Percentiles rank a stretch among this genome's conserved stretches.
phyloP scores from a whole-genome alignment of 2,329 filamentous ascomycete species.

The Trichoderma brevicompactum region DNA sequence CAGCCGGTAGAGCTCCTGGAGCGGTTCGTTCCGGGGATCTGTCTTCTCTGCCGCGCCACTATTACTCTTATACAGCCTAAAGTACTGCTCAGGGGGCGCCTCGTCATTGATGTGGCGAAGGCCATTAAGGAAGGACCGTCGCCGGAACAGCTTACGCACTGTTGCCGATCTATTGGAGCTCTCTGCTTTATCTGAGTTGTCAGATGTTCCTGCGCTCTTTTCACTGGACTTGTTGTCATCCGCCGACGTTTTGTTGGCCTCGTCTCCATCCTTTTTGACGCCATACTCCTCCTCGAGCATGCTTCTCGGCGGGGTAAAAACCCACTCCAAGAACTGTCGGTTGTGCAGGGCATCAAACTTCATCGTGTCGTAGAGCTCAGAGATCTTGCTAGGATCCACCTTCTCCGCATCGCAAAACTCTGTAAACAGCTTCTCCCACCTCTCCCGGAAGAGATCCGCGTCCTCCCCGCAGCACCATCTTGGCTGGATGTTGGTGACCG shows the following conservation, averaged over 20 bases:
- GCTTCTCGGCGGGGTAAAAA: conserved; percentile 83
- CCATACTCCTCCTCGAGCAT: conserved; percentile 75
- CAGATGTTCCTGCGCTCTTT: conserved; percentile 38
- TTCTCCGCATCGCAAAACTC: conserved; percentile 98
- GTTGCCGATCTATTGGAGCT: conserved; percentile 43
- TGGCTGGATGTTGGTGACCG: conserved; percentile 74
- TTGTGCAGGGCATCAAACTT: conserved; percentile 99
- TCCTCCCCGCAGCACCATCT: conserved; percentile 98
- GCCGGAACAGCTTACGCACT: conserved; percentile 58
- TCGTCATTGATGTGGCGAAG: conserved; percentile 57
- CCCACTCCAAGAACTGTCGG: conserved; percentile 93
- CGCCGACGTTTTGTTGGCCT: conserved; percentile 39
- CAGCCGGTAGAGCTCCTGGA: conserved; percentile 90
- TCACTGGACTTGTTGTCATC: conserved; percentile 43
- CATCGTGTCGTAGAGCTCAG: conserved; percentile 98
- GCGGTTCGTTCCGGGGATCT: conserved; percentile 82
- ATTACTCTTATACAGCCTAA: conserved; percentile 83
- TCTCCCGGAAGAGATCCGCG: conserved; percentile 88
- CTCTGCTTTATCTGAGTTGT: conserved; percentile 49
- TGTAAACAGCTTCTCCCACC: conserved; percentile 97
- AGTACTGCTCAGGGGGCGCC: conserved; percentile 73
- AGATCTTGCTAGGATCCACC: conserved; percentile 98
- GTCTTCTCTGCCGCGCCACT: conserved; percentile 68
- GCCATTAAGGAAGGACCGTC: conserved; percentile 63
- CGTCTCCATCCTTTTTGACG: conserved; percentile 49